A percentile compares a stretch with the other conserved stretches of the same genome.
These are phyloP conservation scores for Acrocalymma vagum DNA, from an alignment of 2,329 filamentous ascomycete species.

Conservation along the genomic window DNA sequence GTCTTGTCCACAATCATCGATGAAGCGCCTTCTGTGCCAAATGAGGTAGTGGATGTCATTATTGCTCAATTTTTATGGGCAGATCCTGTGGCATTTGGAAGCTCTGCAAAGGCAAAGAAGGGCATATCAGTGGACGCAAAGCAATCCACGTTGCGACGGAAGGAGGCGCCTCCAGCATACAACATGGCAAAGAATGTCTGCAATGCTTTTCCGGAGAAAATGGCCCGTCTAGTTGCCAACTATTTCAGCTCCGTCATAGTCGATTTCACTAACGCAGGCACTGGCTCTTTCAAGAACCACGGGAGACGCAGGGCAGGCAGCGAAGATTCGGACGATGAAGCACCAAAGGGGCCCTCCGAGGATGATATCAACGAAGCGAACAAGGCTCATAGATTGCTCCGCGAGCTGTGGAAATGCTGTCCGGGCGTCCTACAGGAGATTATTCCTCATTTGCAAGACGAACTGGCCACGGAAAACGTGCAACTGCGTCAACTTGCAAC, in stretches of 20 bases:
- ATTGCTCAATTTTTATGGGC: conserved; percentile 95
- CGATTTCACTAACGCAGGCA: conserved; percentile 68
- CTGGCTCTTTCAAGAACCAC: conserved; percentile 24
- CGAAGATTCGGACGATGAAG: conserved; percentile 55
- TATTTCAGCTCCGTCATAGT: conserved; percentile 98
- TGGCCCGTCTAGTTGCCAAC: conserved; percentile 92
- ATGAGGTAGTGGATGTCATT: conserved; percentile 87
- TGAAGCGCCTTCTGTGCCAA: conserved; percentile 79
- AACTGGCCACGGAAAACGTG: conserved; percentile 88
- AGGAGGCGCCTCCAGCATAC: conserved; percentile 90
- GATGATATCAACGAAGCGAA: conserved; percentile 86
- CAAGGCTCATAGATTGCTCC: conserved; percentile 88
- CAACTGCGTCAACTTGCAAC: conserved; percentile 87
- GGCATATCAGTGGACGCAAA: conserved; percentile 69
- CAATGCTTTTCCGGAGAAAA: conserved; percentile 87
- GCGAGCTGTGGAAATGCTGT: conserved; percentile 92
- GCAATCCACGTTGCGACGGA: conserved; percentile 84
- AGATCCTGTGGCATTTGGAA: conserved; percentile 67
- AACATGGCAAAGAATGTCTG: conserved; percentile 96
- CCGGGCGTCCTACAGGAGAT: conserved; percentile 91
- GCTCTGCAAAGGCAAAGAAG: conserved; percentile 59
- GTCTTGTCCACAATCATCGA: conserved; percentile 87
- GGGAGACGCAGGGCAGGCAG: conserved; percentile 39
- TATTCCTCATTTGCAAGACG: conserved; percentile 90
- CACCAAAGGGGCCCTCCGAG: conserved; percentile 72